Evolutionary conservation across 768 basidiomycete genomes (phyloP).

Genomic region (Roridomyces roridus): DNA sequence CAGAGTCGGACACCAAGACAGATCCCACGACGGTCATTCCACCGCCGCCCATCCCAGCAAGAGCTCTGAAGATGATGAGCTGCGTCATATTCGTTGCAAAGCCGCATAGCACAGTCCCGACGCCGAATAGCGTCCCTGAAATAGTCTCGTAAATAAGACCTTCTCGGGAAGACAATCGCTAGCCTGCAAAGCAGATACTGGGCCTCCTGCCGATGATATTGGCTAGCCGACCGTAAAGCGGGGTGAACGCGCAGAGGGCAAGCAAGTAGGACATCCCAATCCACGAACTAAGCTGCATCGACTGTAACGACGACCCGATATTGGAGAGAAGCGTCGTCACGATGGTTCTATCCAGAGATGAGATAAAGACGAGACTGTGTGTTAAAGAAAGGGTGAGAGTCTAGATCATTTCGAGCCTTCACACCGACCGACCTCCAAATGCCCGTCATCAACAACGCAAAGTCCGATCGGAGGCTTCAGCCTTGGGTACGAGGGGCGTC

Average conservation of each 20-base stretch:
- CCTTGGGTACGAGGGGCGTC: slow-evolving; percentile 16
- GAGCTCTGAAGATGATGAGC: slow-evolving; percentile 60
- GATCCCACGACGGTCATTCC: slow-evolving; percentile 58
- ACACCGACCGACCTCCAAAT: slow-evolving; percentile 16
- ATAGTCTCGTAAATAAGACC: too few species aligned
- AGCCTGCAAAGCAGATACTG: slow-evolving; percentile 63
- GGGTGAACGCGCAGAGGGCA: slow-evolving; percentile 72
- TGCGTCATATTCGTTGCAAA: slow-evolving; percentile 59
- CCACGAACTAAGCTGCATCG: slow-evolving; percentile 62
- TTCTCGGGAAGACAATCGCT: too few species aligned
- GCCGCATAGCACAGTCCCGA: slow-evolving; percentile 69
- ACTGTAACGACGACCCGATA: slow-evolving; percentile 65
- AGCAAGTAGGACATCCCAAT: slow-evolving; percentile 72
- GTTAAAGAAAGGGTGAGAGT: neutral
- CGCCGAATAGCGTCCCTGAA: too few species aligned
- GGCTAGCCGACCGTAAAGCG: slow-evolving; percentile 65
- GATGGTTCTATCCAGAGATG: slow-evolving; percentile 49
- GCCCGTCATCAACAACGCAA: slow-evolving; percentile 18
- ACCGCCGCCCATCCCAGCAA: slow-evolving; percentile 76
- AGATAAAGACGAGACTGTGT: slow-evolving; percentile 18
- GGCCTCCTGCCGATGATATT: slow-evolving; percentile 65
- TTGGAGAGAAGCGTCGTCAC: slow-evolving; percentile 68
- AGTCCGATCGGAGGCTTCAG: slow-evolving; percentile 3
- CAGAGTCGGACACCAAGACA: slow-evolving; percentile 66
- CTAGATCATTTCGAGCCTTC: neutral